These are phyloP conservation scores for Silene uniflora DNA, from an alignment of 148 eudicot genomes.

Conservation along the genomic window DNA sequence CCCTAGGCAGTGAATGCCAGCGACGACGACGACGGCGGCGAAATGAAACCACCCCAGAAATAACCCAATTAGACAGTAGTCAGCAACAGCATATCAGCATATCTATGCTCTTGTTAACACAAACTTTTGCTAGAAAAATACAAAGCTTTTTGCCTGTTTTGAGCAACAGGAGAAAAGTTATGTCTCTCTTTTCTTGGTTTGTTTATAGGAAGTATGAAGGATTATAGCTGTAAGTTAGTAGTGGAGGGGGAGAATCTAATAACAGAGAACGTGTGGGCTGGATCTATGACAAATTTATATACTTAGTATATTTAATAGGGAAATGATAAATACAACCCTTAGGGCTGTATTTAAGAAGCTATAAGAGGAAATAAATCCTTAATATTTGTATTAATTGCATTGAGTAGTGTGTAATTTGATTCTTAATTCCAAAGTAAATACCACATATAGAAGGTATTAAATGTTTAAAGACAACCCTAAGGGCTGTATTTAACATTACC, in stretches of 20 bases:
- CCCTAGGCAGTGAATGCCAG: no score
- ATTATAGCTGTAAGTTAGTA: slow-evolving; percentile 17
- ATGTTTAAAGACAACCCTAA: no score
- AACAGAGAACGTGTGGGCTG: slow-evolving; percentile 41
- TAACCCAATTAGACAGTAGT: neutral
- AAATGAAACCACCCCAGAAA: neutral
- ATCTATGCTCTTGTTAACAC: neutral
- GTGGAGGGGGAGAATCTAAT: slow-evolving; percentile 40
- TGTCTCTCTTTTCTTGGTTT: slow-evolving; percentile 20
- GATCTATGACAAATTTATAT: slow-evolving; percentile 28
- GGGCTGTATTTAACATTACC: no score
- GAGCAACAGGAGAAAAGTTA: neutral
- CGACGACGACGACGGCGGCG: neutral
- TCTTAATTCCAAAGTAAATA: no score
- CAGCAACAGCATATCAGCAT: neutral
- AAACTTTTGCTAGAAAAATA: neutral
- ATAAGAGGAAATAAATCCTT: no score
- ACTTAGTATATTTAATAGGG: neutral
- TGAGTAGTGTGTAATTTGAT: no score
- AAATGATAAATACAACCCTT: no score
- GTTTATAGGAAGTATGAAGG: neutral
- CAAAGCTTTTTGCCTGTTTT: neutral
- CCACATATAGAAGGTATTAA: no score
- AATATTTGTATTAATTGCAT: no score
- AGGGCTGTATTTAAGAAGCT: no score